phyloP scores from a whole-genome alignment of 2,329 filamentous ascomycete species.

The Colletotrichum sojae region DNA sequence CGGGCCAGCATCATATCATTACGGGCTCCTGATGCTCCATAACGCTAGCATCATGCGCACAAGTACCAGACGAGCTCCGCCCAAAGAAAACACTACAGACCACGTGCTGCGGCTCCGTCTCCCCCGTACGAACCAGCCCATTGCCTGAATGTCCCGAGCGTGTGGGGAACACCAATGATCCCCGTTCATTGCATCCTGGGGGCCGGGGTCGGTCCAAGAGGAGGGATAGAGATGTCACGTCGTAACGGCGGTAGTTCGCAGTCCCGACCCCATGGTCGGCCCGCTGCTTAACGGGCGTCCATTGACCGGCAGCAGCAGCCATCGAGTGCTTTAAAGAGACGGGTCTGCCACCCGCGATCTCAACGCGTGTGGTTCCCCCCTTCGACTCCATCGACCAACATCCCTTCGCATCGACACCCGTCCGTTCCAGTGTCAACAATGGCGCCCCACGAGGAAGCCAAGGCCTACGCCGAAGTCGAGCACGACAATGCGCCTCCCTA shows the following conservation, averaged over 20 bases:
- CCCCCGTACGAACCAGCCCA: slow-evolving; percentile 24
- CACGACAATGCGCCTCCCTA: slow-evolving; percentile 32
- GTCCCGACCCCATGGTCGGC: slow-evolving; percentile 29
- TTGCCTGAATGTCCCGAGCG: slow-evolving; percentile 14
- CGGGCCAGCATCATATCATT: slow-evolving; percentile 2
- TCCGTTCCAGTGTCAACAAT: slow-evolving; percentile 15
- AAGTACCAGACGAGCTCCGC: slow-evolving; percentile 4
- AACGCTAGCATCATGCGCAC: neutral
- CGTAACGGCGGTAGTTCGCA: slow-evolving; percentile 31
- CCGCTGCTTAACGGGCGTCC: slow-evolving; percentile 12
- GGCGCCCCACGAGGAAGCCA: slow-evolving; percentile 31
- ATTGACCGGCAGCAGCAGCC: neutral
- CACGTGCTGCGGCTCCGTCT: slow-evolving; percentile 38
- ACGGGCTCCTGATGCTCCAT: neutral
- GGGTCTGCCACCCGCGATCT: slow-evolving; percentile 4
- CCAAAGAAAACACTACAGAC: neutral
- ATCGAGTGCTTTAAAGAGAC: slow-evolving; percentile 5
- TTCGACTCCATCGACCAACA: slow-evolving; percentile 1
- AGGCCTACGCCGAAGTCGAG: slow-evolving; percentile 31
- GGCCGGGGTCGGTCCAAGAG: neutral
- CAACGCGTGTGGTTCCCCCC: neutral
- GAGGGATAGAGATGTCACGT: slow-evolving; percentile 33
- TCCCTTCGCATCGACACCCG: neutral
- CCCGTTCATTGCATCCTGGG: slow-evolving; percentile 14
- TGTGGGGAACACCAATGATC: slow-evolving; percentile 22